Evolutionary conservation across 176 grass and related monocot genomes (phyloP), one percentile per base, ranked within the genome.

Genomic region (Rhipidocladum racemiflorum): DNA sequence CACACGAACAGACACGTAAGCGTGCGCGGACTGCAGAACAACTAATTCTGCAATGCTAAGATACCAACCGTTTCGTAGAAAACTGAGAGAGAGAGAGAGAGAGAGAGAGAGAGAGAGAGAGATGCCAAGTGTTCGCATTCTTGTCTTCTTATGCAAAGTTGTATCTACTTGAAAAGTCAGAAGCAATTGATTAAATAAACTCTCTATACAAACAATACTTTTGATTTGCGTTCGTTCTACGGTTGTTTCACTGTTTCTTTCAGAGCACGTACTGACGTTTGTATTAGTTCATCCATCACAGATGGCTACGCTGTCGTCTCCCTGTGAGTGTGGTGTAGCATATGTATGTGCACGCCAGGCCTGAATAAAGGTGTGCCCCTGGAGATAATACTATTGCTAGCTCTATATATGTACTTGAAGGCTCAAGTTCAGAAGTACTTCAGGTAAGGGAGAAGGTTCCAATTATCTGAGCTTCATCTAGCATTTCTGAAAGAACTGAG

Each of bases 201-300:
- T 53, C 6, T 53, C 50, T 46, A 12, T 46, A 14, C 0, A 46
- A 0, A 4, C 0, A 46, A 46, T 51, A 0, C 50, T 53, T 53
- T 20, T 54, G 50, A 51, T 6, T 1, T 51, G 9, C 7, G 9
- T 40, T 12, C 65, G 32, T 34, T 34, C 32, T 3, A 38, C 14
- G 78, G 78, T 81, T 44, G 78, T 70, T 81, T 70, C 50, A 45
- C 79, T 59, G 79, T 81, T 81, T 12, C 65, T 81, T 44, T 59
- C 65, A 42, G 20, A 46, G 13, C 16, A 6, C 13, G 36, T 29
- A 28, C 9, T 25, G 53, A 40, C 72, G 32, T 59, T 35, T 55
- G 71, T 40, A 9, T 15, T 38, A 13, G 74, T 61, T 77, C 74
- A 61, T 29, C 55, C 56, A 61, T 77, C 74, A 30, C 24, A 42